Evolutionary conservation across 805 yeast species (phyloP).

Genomic region (Nakazawaea peltata): DNA sequence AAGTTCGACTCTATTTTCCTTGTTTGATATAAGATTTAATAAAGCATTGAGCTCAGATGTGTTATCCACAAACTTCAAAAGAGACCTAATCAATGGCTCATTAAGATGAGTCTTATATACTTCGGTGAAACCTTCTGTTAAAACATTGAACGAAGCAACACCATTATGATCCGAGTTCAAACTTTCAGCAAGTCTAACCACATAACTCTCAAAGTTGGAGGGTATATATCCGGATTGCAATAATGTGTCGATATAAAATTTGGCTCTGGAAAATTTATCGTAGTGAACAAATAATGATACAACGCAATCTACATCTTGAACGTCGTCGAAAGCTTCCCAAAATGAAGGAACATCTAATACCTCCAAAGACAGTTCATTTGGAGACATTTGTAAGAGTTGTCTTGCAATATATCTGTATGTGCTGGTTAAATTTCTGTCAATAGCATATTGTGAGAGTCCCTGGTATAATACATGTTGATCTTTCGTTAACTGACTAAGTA

Average conservation of each 20-base stretch:
- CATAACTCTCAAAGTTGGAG: not conserved
- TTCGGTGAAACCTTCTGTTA: constrained; percentile 2
- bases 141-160: constrained; percentile 1
- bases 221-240: no score
- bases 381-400: not conserved
- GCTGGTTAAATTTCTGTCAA: not conserved
- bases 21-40: no score
- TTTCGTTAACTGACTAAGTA: no score
- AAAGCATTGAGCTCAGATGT: no score
- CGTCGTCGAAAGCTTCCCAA: no score
- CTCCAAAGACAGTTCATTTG: not conserved
- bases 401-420: no score
- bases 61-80: no score
- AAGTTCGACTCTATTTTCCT: no score
- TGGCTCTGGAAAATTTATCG: constrained; percentile 3
- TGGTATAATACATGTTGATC: not conserved
- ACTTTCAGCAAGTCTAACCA: not conserved
- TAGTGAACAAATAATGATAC: constrained; percentile 3
- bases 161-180: not conserved
- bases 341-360: no score
- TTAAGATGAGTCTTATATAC: not conserved
- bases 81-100: not conserved
- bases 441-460: not conserved
- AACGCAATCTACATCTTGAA: not conserved
- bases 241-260: constrained; percentile 1